A percentile compares a stretch with the other conserved stretches of the same genome.
Conservation (phyloP, 345 rosid genomes). For the Acer negundo region DNA sequence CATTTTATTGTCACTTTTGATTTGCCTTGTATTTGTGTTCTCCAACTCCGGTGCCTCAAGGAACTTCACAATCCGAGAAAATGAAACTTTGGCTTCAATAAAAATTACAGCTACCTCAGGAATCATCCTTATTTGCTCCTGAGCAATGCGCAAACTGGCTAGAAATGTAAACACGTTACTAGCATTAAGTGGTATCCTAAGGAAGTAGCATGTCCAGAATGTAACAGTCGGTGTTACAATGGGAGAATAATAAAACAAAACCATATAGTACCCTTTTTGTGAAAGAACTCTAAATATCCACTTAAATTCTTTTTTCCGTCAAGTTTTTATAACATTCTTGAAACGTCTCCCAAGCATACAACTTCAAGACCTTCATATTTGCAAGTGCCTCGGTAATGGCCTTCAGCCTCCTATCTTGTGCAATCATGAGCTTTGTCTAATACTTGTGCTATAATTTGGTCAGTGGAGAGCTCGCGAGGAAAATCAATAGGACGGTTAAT, state of each 20-base stretch:
- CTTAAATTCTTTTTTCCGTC: slow-evolving; percentile 41
- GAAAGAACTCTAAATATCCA: slow-evolving; percentile 31
- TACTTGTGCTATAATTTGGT: slow-evolving; percentile 38
- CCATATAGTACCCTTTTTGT: slow-evolving; percentile 36
- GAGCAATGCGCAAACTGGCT: slow-evolving; percentile 44
- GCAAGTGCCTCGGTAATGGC: slow-evolving; percentile 39
- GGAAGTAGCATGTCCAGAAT: slow-evolving; percentile 50
- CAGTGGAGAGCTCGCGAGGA: slow-evolving; percentile 38
- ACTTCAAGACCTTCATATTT: slow-evolving; percentile 55
- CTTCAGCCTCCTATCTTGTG: slow-evolving; percentile 45
- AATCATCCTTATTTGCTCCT: slow-evolving; percentile 47
- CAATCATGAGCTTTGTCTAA: slow-evolving; percentile 39
- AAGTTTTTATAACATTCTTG: slow-evolving; percentile 35
- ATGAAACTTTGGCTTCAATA: slow-evolving; percentile 56
- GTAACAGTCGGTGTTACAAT: slow-evolving; percentile 37
- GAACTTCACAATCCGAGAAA: slow-evolving; percentile 39
- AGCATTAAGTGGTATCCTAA: slow-evolving; percentile 44
- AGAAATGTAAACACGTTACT: slow-evolving; percentile 52
- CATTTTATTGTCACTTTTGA: neutral
- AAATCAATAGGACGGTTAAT: slow-evolving; percentile 24
- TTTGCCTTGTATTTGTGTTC: slow-evolving; percentile 25
- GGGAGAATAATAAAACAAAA: slow-evolving; percentile 48
- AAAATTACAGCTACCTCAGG: slow-evolving; percentile 44
- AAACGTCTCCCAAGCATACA: slow-evolving; percentile 67
- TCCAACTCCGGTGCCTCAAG: slow-evolving; percentile 48